Base-by-base conservation (phyloP, 768 basidiomycete genomes). In the Lentinus brumalis region DNA sequence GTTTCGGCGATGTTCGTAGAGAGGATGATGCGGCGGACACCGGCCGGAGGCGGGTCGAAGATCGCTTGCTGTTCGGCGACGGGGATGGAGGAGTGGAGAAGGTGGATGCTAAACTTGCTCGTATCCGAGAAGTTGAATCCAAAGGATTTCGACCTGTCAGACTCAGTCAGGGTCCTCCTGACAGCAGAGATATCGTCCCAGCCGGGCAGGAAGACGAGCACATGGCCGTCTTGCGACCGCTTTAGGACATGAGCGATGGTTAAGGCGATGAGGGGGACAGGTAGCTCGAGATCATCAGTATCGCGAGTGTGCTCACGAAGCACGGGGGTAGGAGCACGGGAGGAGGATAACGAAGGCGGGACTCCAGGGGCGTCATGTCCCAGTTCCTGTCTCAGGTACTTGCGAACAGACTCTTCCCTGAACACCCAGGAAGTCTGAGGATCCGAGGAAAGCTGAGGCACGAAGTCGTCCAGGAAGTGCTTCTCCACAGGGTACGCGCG, bases 1-100 rank as follows among this genome's bases (percentile, higher is more conserved):
- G 95, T 96, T 75, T 98, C 96, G 12, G 95, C 95, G 47, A 97
- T 94, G 71, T 97, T 97, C 41, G 96, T 98, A 5, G 95, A 85
- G 50, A 98, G 80, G 66, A 98, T 96, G 69, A 98, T 81, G 29
- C 95, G 86, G 57, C 95, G 87, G 18, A 93, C 81, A 10, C 93
- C 93, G 3, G 71, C 61, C 0, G 86, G 81, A 7, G 94, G 89
- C 1, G 93, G 90, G 21, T 92, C 87, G 70, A 97, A 97, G 53
- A 98, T 89, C 57, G 86, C 80, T 71, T 94, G 91, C 70, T 98
- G 96, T 67, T 97, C 94, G 1, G 84, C 82, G 30, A 94, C 79
- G 16, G 96, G 95, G 61, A 97, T 87, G 30, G 88, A 86, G 8
- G 96, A 97, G 75, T 98, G 96, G 11, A 98, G 77, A 56, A 94